Evolutionary conservation across 805 yeast species (phyloP), one percentile per base, ranked within the genome.

Genomic region (Lipomyces japonicus): DNA sequence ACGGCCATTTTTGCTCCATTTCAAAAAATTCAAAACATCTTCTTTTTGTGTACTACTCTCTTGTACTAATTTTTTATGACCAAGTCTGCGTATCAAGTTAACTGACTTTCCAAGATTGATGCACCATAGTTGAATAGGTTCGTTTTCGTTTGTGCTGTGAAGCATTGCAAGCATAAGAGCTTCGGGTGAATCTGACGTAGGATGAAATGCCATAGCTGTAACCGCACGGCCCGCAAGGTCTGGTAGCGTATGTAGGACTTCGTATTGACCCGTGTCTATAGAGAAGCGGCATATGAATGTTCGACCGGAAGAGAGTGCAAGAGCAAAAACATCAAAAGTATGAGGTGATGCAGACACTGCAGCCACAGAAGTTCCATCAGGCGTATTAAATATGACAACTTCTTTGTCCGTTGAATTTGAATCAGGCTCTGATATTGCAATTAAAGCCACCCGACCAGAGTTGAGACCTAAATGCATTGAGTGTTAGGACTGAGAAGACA

Each of bases 1-100:
- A 4, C 58, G 51, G 3, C 58, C 58, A 26, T 54, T 54, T 23
- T 54, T 54, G 34, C 56, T 46, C 58, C 58, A 54, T 22, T 42
- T 45, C 19, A 54, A 26, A 14, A 35, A 42, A 4, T 50, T 50
- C 16, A 21, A 2, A n/a, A 34, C 2, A 21, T 23, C 41, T n/a
- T 21, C 48, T 12, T 6, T 9, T 6, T 12, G 5, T 6, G 21
- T 6, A 9, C 7, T 34, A 14, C n/a, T 14, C n/a, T 34, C 37
- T 10, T 14, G 32, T 28, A 14, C 12, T 28, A 14, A 10, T 6
- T 14, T n/a, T 5, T 34, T 46, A 16, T 39, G 44, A 3, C 22
- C 38, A 32, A 54, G 34, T 22, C 51, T 38, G 19, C 58, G 53
- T 32, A 54, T 54, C 37, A 54, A 44, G 34, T 51, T 50, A 14